Conservation (phyloP, 2,329 filamentous ascomycete genomes). For the Ophiosphaerella narmari region DNA sequence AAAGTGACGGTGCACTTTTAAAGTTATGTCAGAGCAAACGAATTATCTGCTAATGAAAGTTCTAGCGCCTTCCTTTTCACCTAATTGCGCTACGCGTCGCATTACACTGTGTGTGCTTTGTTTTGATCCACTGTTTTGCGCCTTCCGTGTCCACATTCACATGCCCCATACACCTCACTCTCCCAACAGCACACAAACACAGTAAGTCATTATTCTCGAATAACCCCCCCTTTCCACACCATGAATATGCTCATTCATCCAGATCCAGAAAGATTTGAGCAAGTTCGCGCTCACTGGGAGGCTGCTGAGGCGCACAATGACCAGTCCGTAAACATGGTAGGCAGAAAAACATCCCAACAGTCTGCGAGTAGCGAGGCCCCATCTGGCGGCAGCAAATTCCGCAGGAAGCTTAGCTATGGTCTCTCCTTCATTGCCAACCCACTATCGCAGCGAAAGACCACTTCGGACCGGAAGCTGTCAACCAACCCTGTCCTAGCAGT, state of each 20-base stretch:
- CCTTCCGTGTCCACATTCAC: constrained; percentile 22
- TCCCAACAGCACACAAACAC: constrained; percentile 7
- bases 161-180: constrained; percentile 8
- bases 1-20: background rate
- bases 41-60: no score
- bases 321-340: constrained; percentile 27
- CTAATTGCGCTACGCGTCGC: background rate
- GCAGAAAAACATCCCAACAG: constrained; percentile 24
- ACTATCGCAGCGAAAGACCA: constrained; percentile 35
- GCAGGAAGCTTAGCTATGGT: constrained; percentile 40
- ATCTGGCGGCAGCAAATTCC: constrained; percentile 30
- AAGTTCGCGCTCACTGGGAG: constrained; percentile 42
- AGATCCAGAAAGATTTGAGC: constrained; percentile 38
- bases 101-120: constrained; percentile 16
- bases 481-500: constrained; percentile 15
- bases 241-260: constrained; percentile 41
- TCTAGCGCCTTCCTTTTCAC: background rate
- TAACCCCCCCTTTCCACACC: constrained; percentile 15
- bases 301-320: constrained; percentile 19
- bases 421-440: constrained; percentile 39
- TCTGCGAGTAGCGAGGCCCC: constrained; percentile 8
- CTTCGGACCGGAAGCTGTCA: constrained; percentile 16
- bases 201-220: constrained; percentile 18
- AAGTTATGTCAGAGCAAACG: no score
- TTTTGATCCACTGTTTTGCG: constrained; percentile 7